Conservation (phyloP, 768 basidiomycete genomes). For the Hemileccinum impolitum region DNA sequence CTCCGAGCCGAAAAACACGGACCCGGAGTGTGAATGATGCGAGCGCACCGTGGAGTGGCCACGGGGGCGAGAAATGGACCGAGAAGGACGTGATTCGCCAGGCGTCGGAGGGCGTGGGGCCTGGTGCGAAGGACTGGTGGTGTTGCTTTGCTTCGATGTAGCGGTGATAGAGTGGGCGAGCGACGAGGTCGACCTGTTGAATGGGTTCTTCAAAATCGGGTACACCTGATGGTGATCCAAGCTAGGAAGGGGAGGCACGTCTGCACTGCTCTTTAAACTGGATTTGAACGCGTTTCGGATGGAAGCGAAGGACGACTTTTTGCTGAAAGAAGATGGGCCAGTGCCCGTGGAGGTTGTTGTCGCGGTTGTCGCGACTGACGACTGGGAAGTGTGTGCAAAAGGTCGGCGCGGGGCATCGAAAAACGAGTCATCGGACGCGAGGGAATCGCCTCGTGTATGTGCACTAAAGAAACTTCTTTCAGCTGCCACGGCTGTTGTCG, state of each 20-base stretch:
- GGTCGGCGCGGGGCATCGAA: slow-evolving; percentile 59
- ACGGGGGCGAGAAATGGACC: slow-evolving; percentile 44
- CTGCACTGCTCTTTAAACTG: slow-evolving; percentile 44
- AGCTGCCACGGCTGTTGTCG: slow-evolving; percentile 36
- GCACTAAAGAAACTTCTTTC: slow-evolving; percentile 58
- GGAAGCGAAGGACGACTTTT: slow-evolving; percentile 84
- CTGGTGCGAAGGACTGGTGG: slow-evolving; percentile 44
- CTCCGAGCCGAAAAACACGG: slow-evolving; percentile 68
- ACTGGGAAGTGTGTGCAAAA: slow-evolving; percentile 69
- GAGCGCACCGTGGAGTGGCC: slow-evolving; percentile 66
- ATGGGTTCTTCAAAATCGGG: slow-evolving; percentile 75
- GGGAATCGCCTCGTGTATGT: slow-evolving; percentile 76
- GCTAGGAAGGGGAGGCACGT: slow-evolving; percentile 74
- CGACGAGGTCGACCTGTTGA: slow-evolving; percentile 79
- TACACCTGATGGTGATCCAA: slow-evolving; percentile 62
- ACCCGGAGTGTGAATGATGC: slow-evolving; percentile 74
- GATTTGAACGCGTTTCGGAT: slow-evolving; percentile 85
- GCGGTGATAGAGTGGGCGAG: slow-evolving; percentile 47
- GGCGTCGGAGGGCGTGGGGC: slow-evolving; percentile 62
- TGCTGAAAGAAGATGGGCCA: slow-evolving; percentile 53
- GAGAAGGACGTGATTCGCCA: slow-evolving; percentile 35
- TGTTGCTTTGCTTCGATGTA: slow-evolving; percentile 37
- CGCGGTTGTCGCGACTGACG: slow-evolving; percentile 58
- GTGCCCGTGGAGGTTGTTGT: slow-evolving; percentile 17
- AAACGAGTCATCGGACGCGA: slow-evolving; percentile 72